Conservation (phyloP, 805 yeast genomes). For the Metschnikowia lachancei region DNA sequence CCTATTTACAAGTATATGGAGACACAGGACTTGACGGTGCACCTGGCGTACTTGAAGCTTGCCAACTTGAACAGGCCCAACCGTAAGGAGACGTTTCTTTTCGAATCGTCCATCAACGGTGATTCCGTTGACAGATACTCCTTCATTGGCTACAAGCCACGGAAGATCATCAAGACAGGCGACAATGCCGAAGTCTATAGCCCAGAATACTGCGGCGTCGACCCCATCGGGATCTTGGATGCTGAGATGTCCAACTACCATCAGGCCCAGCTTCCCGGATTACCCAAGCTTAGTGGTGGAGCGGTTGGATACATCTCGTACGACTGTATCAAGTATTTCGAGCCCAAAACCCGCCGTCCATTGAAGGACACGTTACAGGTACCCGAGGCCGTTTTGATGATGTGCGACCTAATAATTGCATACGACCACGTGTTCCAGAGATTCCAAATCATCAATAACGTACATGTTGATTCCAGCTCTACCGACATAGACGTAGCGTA, state of each 20-base stretch:
- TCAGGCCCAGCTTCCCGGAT: constrained; percentile 77
- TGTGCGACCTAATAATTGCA: constrained; percentile 85
- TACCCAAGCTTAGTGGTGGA: constrained; percentile 87
- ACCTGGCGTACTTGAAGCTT: constrained; percentile 82
- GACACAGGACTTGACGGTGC: constrained; percentile 82
- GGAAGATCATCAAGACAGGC: constrained; percentile 80
- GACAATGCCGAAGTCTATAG: constrained; percentile 43
- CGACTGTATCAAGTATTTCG: constrained; percentile 95
- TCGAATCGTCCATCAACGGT: constrained; percentile 88
- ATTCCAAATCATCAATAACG: constrained; percentile 84
- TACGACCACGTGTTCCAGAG: constrained; percentile 93
- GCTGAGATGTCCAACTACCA: constrained; percentile 61
- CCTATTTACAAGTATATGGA: constrained; percentile 76
- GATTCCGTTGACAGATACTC: constrained; percentile 88
- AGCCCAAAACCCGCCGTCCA: constrained; percentile 78
- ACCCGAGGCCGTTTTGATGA: constrained; percentile 92
- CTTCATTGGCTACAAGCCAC: constrained; percentile 84
- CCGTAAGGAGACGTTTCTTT: constrained; percentile 68
- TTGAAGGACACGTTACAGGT: constrained; percentile 76
- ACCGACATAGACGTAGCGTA: constrained; percentile 44
- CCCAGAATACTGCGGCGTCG: constrained; percentile 49
- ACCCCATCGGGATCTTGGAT: constrained; percentile 77
- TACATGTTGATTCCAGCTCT: constrained; percentile 41
- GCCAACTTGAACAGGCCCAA: constrained; percentile 56
- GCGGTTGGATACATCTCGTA: constrained; percentile 95